These are phyloP conservation scores for Entomortierella chlamydospora DNA, from an alignment of 192 early-diverging fungal species.

Conservation along the genomic window DNA sequence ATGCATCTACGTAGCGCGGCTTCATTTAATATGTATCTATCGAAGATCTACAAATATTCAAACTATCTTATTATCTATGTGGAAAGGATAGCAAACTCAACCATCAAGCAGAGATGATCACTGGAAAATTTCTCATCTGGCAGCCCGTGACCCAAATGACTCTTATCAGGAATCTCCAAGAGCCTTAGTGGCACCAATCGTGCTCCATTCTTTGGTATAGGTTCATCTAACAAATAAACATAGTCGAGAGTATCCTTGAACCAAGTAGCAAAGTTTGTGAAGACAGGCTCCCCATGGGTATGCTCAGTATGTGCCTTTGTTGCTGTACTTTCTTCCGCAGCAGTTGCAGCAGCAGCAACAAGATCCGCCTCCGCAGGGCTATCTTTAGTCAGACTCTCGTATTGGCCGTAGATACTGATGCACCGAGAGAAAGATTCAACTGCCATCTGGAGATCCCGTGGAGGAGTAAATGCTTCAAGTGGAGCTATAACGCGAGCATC, in stretches of 20 bases:
- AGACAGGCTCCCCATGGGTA: conserved; percentile 38
- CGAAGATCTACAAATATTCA: no score
- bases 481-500: conserved; percentile 43
- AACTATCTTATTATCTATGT: not conserved
- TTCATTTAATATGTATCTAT: no score
- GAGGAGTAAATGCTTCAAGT: conserved; percentile 43
- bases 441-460: conserved; percentile 15
- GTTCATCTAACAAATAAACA: conserved; percentile 41
- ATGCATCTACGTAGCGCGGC: no score
- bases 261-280: conserved; percentile 53
- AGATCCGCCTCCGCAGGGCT: conserved; percentile 15
- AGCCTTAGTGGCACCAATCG: conserved; percentile 38
- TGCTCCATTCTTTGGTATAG: conserved; percentile 21
- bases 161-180: conserved; percentile 42
- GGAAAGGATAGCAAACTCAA: conserved; percentile 46
- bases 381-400: conserved; percentile 41
- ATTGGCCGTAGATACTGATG: conserved; percentile 51
- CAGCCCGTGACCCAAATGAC: conserved; percentile 38
- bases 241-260: conserved; percentile 54
- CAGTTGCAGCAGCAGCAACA: not conserved
- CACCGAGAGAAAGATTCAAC: conserved; percentile 34
- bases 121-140: conserved; percentile 53
- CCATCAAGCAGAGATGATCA: conserved; percentile 46
- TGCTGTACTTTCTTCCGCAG: conserved; percentile 26
- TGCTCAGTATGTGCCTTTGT: conserved; percentile 7